phyloP scores from a whole-genome alignment of 495 filamentous ascomycete species.

The Tuber umbilicatum region DNA sequence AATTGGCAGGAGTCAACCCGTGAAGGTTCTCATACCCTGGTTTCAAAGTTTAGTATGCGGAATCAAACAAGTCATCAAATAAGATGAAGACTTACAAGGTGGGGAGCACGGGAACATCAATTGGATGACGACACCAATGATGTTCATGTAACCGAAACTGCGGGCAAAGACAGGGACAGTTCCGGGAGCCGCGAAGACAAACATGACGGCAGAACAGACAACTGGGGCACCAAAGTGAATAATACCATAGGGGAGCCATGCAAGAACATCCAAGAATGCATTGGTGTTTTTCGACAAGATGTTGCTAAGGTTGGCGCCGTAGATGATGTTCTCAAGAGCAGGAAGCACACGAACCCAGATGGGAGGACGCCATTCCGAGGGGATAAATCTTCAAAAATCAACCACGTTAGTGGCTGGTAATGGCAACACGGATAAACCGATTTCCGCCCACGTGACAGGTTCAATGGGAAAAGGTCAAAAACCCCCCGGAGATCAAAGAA shows the following conservation, averaged over 20 bases:
- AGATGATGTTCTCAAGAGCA: slow-evolving; percentile 90
- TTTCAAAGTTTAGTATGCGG: background rate
- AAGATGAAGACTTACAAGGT: slow-evolving; percentile 52
- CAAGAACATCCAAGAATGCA: slow-evolving; percentile 75
- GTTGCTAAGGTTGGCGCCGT: slow-evolving; percentile 92
- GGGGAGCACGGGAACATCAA: slow-evolving; percentile 86
- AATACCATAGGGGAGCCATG: slow-evolving; percentile 90
- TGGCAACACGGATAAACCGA: slow-evolving; percentile 15
- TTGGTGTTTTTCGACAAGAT: slow-evolving; percentile 84
- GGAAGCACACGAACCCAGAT: slow-evolving; percentile 96
- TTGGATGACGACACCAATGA: slow-evolving; percentile 78
- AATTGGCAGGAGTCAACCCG: slow-evolving; percentile 82
- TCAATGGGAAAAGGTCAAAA: background rate
- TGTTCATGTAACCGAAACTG: slow-evolving; percentile 87
- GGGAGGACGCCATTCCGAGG: slow-evolving; percentile 73
- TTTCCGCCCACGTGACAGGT: slow-evolving; percentile 29
- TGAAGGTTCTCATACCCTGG: slow-evolving; percentile 77
- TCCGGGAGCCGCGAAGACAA: slow-evolving; percentile 81
- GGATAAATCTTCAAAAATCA: slow-evolving; percentile 62
- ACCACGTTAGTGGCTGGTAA: slow-evolving; percentile 23
- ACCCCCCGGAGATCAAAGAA: slow-evolving; percentile 7
- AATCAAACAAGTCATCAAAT: background rate
- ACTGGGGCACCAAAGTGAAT: slow-evolving; percentile 83
- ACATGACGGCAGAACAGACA: slow-evolving; percentile 69
- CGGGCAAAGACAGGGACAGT: slow-evolving; percentile 78